phyloP scores from a whole-genome alignment of 345 rosid genomes.

The Conringia planisiliqua region DNA sequence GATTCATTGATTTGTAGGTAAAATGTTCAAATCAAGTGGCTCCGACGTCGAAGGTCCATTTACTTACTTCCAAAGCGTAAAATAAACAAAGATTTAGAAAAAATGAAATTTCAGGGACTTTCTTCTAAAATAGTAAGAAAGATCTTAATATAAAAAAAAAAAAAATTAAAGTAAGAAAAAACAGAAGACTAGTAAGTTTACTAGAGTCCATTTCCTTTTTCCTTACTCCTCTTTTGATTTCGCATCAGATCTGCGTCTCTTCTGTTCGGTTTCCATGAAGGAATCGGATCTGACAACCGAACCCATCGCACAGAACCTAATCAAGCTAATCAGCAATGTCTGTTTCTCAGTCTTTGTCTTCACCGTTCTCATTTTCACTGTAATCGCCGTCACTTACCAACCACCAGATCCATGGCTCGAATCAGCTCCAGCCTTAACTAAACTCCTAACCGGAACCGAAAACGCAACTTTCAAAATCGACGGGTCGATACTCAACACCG shows the following conservation, averaged over 20 bases:
- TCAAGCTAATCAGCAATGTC: conserved; percentile 76
- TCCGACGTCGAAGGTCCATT: not conserved
- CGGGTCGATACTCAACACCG: conserved; percentile 64
- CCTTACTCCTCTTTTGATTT: no score
- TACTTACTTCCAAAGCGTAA: not conserved
- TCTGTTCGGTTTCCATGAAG: conserved; percentile 38
- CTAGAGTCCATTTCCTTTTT: not conserved
- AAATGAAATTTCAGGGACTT: not conserved
- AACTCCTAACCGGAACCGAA: conserved; percentile 60
- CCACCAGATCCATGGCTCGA: conserved; percentile 99
- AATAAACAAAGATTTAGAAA: not conserved
- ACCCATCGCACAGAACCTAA: conserved; percentile 76
- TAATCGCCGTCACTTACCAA: conserved; percentile 84
- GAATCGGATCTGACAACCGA: conserved; percentile 58
- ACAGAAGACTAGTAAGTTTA: not conserved
- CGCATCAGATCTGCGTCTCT: not conserved
- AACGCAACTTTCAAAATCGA: conserved; percentile 85
- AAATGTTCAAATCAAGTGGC: not conserved
- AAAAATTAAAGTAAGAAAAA: not conserved
- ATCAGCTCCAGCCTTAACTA: conserved; percentile 79
- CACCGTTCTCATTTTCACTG: conserved; percentile 74
- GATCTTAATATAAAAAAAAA: no score
- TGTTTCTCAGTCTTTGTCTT: conserved; percentile 94
- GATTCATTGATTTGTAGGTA: no score
- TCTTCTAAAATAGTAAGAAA: no score